Evolutionary conservation across 164 flowering plant genomes (phyloP).

Genomic region (Kalanchoe fedtschenkoi): DNA sequence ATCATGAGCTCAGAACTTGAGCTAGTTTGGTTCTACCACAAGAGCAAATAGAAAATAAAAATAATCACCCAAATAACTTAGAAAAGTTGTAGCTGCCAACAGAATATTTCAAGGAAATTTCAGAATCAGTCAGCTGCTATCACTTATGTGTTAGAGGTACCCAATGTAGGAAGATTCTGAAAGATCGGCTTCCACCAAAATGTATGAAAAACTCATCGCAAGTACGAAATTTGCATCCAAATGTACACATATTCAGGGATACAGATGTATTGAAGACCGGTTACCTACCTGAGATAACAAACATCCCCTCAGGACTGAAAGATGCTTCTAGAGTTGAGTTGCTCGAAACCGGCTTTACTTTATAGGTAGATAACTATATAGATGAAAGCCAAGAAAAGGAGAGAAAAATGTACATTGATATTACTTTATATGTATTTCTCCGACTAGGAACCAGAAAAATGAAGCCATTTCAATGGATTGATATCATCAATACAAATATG

Average conservation of each 20-base stretch:
- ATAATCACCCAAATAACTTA: not conserved
- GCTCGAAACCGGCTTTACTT: slow-evolving; percentile 74
- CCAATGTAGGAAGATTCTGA: not conserved
- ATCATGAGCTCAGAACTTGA: not conserved
- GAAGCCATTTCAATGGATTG: not conserved
- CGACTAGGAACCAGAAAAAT: not conserved
- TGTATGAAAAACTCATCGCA: not conserved
- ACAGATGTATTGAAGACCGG: not conserved
- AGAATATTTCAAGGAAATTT: not conserved
- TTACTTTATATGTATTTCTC: not conserved
- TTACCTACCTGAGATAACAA: slow-evolving; percentile 89
- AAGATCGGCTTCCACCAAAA: not conserved
- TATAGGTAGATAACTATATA: slow-evolving; percentile 57
- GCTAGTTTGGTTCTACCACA: not conserved
- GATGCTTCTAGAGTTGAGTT: slow-evolving; percentile 87
- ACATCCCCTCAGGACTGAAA: slow-evolving; percentile 96
- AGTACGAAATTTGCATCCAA: not conserved
- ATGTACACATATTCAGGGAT: not conserved
- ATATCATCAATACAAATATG: not conserved
- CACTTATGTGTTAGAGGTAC: not conserved
- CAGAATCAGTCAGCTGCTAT: not conserved
- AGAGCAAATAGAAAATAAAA: not conserved
- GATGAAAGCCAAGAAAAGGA: not conserved
- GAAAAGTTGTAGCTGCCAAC: not conserved
- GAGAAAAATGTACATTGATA: not conserved